Evolutionary conservation across 441 rosid genomes (phyloP).

Genomic region (Syzygium syzygioides): DNA sequence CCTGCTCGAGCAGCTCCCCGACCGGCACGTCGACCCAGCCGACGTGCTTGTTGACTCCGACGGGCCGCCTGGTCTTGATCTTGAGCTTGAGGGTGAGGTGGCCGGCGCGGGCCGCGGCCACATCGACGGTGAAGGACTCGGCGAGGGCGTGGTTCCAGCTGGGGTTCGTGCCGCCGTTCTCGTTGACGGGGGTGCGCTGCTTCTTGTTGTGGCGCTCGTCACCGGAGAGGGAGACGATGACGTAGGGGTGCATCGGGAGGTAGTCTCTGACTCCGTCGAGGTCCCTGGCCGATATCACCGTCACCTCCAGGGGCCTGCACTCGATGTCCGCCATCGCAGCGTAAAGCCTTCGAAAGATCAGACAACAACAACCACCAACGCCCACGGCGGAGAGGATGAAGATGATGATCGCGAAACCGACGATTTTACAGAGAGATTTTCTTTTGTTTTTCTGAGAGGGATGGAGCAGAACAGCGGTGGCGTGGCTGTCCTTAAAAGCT

Average conservation of each 20-base stretch:
- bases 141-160: neutral
- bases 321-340: neutral
- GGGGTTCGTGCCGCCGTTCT: neutral
- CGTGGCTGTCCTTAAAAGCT: neutral
- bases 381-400: neutral
- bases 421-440: neutral
- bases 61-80: neutral
- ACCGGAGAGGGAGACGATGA: neutral
- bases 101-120: neutral
- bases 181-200: neutral
- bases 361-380: too few relatives aligned
- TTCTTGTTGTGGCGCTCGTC: neutral
- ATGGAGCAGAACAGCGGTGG: rapidly evolving
- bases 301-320: neutral
- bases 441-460: neutral
- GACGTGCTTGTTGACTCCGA: neutral
- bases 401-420: neutral
- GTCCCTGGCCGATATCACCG: neutral
- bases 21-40: neutral
- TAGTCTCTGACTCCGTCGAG: neutral
- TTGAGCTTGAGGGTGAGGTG: neutral
- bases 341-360: too few relatives aligned
- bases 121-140: neutral
- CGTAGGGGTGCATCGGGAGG: neutral
- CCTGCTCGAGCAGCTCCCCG: neutral